phyloP scores from a whole-genome alignment of 768 basidiomycete genomes.

The Rhodosporidiobolus sp. region DNA sequence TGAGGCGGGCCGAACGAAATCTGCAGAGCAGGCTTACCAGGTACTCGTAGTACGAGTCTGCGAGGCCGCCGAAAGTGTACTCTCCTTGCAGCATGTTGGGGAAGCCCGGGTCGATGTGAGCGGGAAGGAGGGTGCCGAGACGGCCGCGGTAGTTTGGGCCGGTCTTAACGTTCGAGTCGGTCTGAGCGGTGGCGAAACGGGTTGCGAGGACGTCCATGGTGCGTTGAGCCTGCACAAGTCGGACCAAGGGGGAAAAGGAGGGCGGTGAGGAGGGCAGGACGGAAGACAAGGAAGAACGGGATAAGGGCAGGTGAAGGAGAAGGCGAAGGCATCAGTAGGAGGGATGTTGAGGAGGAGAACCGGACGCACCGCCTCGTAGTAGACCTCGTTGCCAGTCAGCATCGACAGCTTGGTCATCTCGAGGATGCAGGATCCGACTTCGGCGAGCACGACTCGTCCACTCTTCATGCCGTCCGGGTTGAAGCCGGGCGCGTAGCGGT shows the following conservation, averaged over 20 bases:
- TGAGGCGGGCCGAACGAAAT: neutral
- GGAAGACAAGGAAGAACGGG: neutral
- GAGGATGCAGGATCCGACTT: constrained; percentile 51
- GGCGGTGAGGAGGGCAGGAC: too few relatives aligned
- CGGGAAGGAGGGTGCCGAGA: constrained; percentile 30
- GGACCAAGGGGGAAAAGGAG: too few relatives aligned
- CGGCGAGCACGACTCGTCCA: constrained; percentile 46
- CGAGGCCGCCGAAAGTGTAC: constrained; percentile 49
- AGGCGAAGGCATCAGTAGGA: too few relatives aligned
- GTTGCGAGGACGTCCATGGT: constrained; percentile 49
- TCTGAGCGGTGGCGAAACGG: neutral
- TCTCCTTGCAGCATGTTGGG: constrained; percentile 42
- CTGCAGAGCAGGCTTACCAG: constrained; percentile 9
- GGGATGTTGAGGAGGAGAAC: too few relatives aligned
- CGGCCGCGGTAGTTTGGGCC: constrained; percentile 7
- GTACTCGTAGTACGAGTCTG: constrained; percentile 43
- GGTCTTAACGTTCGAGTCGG: neutral
- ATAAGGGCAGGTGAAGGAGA: too few relatives aligned
- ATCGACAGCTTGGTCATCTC: constrained; percentile 50
- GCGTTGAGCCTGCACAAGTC: constrained; percentile 49
- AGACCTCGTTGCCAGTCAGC: constrained; percentile 49
- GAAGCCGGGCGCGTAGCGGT: constrained; percentile 48
- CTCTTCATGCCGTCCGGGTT: constrained; percentile 39
- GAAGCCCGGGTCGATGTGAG: constrained; percentile 10
- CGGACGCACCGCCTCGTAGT: constrained; percentile 46